Evolutionary conservation across 2,329 filamentous ascomycete genomes (phyloP), one percentile per base, ranked within the genome.

Genomic region (Trichoderma atrobrunneum): DNA sequence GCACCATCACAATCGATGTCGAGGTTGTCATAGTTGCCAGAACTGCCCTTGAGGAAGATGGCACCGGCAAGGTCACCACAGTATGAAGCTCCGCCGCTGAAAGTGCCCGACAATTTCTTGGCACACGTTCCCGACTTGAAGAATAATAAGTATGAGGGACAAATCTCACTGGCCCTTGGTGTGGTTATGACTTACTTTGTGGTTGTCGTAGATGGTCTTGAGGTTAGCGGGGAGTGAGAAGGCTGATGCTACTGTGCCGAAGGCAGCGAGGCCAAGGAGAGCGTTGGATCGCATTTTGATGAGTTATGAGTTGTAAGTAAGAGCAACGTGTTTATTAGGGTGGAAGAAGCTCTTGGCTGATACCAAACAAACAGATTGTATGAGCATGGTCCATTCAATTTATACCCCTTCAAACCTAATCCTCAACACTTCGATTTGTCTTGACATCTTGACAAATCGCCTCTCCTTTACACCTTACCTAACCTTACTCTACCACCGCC

Each of bases 21-120:
- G 28, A 73, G 30, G 61, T 73, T 73, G n/a, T 73, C 72, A 57
- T 73, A 73, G 28, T 74, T 70, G 43, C 67, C 71, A 8, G 51
- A 21, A 14, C 68, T 74, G 3, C 73, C 78, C 74, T 87, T 74
- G 21, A 74, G 67, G 66, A 73, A 75, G 59, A 74, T 71, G 3
- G 66, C 86, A 5, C 74, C 75, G 0, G 79, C 78, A 48, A 87
- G 82, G 16, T 81, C 75, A 73, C 81, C 21, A 75, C 74, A 75
- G 73, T 75, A 74, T 18, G 64, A 63, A 26, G 73, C 66, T 24
- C 76, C 71, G 30, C 73, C 72, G 11, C 32, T 57, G 34, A 74
- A 74, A 4, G 69, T 60, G 16, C 39, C 64, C 8, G 74, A 75
- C 11, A 75, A 57, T 28, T 77, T 75, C 72, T 75, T 79, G 71